Base-by-base conservation (phyloP, 139 green algal genomes). In the Edaphochlamys debaryana region DNA sequence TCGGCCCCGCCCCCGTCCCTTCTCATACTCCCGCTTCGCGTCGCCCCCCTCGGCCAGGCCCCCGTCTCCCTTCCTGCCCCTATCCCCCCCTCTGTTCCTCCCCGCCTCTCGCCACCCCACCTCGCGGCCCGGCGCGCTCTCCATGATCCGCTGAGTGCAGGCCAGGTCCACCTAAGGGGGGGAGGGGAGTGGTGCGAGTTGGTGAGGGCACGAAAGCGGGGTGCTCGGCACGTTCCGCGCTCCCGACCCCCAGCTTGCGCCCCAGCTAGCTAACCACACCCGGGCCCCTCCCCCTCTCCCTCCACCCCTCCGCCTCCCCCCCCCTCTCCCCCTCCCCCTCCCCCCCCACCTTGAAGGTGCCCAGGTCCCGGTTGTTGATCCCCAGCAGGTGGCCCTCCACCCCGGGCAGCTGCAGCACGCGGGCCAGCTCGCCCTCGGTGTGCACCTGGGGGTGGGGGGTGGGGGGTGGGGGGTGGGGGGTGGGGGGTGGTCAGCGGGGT, bases 331-430 rank as follows among this genome's bases (percentile, higher is more conserved):
- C n/a, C n/a, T n/a, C n/a, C n/a, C n/a, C n/a, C n/a, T n/a, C n/a
- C n/a, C n/a, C n/a, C 32, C 63, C 9, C 37, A 92, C 89, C 91
- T 98, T 94, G 88, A 99, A 99, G 23, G 96, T 99, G 45, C 92
- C 88, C 82, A 99, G 92, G 92, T 99, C 94, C 36, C 90, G 92
- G 93, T 99, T 99, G 93, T 99, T 99, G 92, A 99, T 99, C 79
- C 98, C 98, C 70, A 99, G 91, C 60, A 99, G 84, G 82, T 94
- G 90, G 0, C 91, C 80, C 67, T 98, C 92, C 42, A 99, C 79
- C 19, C 78, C 89, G 9, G 93, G 85, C 50, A 99, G 89, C 82
- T 89, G 50, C 67, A 99, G 89, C 80, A 99, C 93, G 32, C 97
- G 93, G 79, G 97, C 90, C 89, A 99, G 90, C 93, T 99, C 98